Evolutionary conservation across 805 yeast species (phyloP), one percentile per base, ranked within the genome.

Genomic region (Tetrapisispora arboricola): DNA sequence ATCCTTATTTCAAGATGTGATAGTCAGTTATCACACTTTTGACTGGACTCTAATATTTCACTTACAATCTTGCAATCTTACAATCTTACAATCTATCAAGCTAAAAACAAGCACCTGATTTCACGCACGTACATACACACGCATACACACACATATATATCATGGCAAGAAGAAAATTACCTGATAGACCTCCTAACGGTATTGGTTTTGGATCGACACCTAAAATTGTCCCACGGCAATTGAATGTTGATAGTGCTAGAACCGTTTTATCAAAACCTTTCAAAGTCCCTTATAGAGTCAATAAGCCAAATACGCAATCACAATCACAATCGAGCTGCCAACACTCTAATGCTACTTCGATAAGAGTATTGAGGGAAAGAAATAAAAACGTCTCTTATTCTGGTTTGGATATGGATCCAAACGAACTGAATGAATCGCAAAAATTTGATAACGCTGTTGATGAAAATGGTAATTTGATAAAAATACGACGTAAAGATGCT

Each of bases 171-270:
- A 51, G 54, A n/a, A 55, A 54, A 36, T 51, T 67, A 10, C 74
- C 72, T 1, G 66, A 66, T 44, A 58, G 59, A 39, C 73, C 74
- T 1, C 62, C 61, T 9, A 65, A 65, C 41, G 73, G 69, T 28
- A 62, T 78, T 25, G 88, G 87, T 1, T 73, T 78, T 1, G 90
- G 88, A 1, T 83, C 83, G 1, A 82, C 84, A 0, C 67, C 82
- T 0, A 71, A 76, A n/a, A 67, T 70, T 15, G 69, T 70, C 8
- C 69, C 73, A 36, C 65, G 79, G 32, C 78, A 79, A 7, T 66
- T 80, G 18, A 65, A 72, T 15, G 67, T 72, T 17, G 67, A 70
- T 3, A 78, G 76, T 39, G 72, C 84, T 2, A 60, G 68, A 2
- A 64, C 58, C 6, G 64, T 73, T 18, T 63, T 83, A n/a, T 62